phyloP scores from a whole-genome alignment of 225 moss, liverwort and hornwort genomes.

The Rhytidiadelphus loreus region DNA sequence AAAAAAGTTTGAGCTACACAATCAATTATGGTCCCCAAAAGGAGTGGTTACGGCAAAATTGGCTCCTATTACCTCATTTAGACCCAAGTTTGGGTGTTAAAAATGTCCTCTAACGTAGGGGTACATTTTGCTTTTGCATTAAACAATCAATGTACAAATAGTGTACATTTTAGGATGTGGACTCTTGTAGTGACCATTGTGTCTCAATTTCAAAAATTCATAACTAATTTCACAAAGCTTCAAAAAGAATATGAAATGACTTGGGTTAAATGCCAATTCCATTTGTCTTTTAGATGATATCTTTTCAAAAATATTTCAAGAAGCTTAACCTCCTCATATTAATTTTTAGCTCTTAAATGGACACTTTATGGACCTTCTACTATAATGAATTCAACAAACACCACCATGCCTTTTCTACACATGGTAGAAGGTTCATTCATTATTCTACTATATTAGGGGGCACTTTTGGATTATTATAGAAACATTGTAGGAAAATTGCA shows the following conservation, averaged over 20 bases:
- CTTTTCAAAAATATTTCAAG: too few species aligned
- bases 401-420: background rate
- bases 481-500: too few species aligned
- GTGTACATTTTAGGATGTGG: rapidly evolving
- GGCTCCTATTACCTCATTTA: too few species aligned
- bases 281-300: background rate
- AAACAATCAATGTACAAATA: background rate
- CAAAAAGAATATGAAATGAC: background rate
- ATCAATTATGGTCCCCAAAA: too few species aligned
- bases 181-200: background rate
- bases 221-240: background rate
- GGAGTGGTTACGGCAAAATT: too few species aligned
- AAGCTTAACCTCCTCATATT: background rate
- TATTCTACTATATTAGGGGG: background rate
- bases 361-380: background rate
- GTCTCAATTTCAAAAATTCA: background rate
- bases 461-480: background rate
- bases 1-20: too few species aligned
- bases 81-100: background rate
- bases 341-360: background rate
- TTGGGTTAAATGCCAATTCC: background rate
- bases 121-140: background rate
- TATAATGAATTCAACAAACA: background rate
- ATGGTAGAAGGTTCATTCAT: background rate
- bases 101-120: rapidly evolving